Conservation (phyloP, 2,329 filamentous ascomycete species). For the Beauveria bassiana region DNA sequence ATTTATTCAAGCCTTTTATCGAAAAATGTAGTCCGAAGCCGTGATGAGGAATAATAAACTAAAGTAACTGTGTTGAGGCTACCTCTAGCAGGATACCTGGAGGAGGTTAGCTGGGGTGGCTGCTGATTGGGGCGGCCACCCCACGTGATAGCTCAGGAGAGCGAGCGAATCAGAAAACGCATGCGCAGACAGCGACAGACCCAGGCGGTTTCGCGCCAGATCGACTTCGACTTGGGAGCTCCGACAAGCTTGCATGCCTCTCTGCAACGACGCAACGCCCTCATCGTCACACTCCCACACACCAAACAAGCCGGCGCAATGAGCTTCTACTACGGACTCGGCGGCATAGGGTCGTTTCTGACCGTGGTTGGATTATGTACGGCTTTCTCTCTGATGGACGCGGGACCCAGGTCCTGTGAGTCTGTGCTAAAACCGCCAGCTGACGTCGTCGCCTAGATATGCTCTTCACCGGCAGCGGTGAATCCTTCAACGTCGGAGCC, state of each 20-base stretch:
- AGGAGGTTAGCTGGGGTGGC: too few relatives aligned
- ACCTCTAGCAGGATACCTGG: too few relatives aligned
- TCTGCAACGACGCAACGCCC: conserved; percentile 15
- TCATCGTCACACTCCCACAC: conserved; percentile 17
- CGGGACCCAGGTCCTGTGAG: not conserved
- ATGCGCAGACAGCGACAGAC: too few relatives aligned
- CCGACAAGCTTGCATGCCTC: conserved; percentile 14
- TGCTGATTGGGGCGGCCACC: too few relatives aligned
- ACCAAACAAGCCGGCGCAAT: conserved; percentile 38
- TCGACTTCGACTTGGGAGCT: conserved; percentile 14
- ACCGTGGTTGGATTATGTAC: conserved; percentile 72
- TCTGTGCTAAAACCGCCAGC: conserved; percentile 1
- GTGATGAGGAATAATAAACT: too few relatives aligned
- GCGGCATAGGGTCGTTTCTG: conserved; percentile 60
- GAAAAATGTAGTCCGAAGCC: too few relatives aligned
- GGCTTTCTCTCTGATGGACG: conserved; percentile 27
- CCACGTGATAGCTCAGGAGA: too few relatives aligned
- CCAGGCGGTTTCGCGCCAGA: conserved; percentile 14
- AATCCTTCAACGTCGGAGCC: conserved; percentile 92
- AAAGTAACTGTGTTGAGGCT: too few relatives aligned
- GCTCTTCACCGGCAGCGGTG: conserved; percentile 95
- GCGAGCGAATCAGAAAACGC: too few relatives aligned
- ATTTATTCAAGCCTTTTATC: too few relatives aligned
- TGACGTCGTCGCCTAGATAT: conserved; percentile 57
- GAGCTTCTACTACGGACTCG: conserved; percentile 65